phyloP scores from a whole-genome alignment of 208 protist genomes.

The Acanthamoeba pearcei region DNA sequence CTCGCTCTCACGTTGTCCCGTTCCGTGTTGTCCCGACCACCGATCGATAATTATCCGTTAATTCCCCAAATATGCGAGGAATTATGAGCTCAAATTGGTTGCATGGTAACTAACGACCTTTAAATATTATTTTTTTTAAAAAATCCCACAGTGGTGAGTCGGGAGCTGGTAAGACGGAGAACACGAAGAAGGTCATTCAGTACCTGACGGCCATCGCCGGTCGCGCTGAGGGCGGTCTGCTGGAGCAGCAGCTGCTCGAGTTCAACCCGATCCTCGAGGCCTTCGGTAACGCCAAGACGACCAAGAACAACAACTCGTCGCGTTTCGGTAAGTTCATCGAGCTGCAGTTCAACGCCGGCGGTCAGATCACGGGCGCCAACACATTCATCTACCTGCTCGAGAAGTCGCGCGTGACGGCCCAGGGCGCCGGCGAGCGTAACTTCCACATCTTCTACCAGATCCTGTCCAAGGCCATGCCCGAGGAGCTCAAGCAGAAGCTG shows the following conservation, averaged over 20 bases:
- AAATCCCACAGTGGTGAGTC: slow-evolving; percentile 81
- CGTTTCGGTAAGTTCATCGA: slow-evolving; percentile 90
- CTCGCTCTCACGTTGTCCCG: not conserved
- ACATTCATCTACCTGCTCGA: slow-evolving; percentile 83
- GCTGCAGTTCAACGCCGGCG: slow-evolving; percentile 83
- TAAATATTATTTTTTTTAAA: no score
- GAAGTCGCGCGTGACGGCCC: slow-evolving; percentile 81
- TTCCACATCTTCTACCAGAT: slow-evolving; percentile 98
- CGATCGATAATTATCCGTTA: not conserved
- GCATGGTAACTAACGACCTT: not conserved
- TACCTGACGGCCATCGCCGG: slow-evolving; percentile 83
- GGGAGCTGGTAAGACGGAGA: slow-evolving; percentile 89
- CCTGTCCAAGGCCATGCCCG: slow-evolving; percentile 61
- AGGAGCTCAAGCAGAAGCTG: slow-evolving; percentile 72
- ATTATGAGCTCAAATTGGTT: not conserved
- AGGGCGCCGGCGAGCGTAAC: slow-evolving; percentile 93
- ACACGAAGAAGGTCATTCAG: slow-evolving; percentile 90
- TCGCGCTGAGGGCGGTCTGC: slow-evolving; percentile 52
- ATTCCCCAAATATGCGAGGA: not conserved
- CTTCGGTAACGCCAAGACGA: slow-evolving; percentile 88
- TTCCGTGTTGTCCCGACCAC: not conserved
- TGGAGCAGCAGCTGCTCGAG: slow-evolving; percentile 87
- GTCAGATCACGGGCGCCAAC: slow-evolving; percentile 82
- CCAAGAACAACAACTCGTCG: slow-evolving; percentile 89
- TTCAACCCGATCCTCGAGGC: slow-evolving; percentile 86